These are phyloP conservation scores for Chalciporus chontae DNA, from an alignment of 768 basidiomycete genomes.

Conservation along the genomic window DNA sequence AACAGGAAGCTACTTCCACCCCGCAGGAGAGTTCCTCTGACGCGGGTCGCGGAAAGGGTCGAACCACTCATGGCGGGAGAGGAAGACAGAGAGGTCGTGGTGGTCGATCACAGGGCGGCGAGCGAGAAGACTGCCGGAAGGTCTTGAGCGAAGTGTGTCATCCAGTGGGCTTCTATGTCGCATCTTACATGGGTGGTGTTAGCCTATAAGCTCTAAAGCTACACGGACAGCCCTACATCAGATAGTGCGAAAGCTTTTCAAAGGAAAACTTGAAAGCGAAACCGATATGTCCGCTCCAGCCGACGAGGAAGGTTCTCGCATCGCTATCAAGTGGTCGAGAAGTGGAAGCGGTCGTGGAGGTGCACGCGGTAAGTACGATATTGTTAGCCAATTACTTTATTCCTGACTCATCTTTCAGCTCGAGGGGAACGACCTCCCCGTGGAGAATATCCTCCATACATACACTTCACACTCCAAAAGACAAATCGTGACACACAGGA, in stretches of 20 bases:
- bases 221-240: conserved; percentile 82
- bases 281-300: conserved; percentile 52
- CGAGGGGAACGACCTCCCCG: conserved; percentile 47
- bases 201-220: conserved; percentile 84
- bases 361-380: conserved; percentile 27
- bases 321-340: conserved; percentile 76
- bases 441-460: conserved; percentile 77
- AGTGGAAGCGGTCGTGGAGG: conserved; percentile 46
- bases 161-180: conserved; percentile 9
- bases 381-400: background rate
- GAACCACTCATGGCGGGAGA: conserved; percentile 38
- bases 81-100: conserved; percentile 46
- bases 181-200: conserved; percentile 13
- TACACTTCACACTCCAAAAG: conserved; percentile 96
- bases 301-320: conserved; percentile 66
- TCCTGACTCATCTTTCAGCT: conserved; percentile 10
- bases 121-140: conserved; percentile 63
- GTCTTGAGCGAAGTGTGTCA: conserved; percentile 77
- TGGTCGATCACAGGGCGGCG: conserved; percentile 36
- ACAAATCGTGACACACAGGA: conserved; percentile 98
- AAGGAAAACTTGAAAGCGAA: conserved; percentile 80
- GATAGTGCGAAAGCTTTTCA: conserved; percentile 74
- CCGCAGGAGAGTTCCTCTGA: conserved; percentile 18
- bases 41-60: conserved; percentile 37
- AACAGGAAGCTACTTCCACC: conserved; percentile 5